These are phyloP conservation scores for Neohortaea acidophila DNA, from an alignment of 495 filamentous ascomycete genomes.

Conservation along the genomic window DNA sequence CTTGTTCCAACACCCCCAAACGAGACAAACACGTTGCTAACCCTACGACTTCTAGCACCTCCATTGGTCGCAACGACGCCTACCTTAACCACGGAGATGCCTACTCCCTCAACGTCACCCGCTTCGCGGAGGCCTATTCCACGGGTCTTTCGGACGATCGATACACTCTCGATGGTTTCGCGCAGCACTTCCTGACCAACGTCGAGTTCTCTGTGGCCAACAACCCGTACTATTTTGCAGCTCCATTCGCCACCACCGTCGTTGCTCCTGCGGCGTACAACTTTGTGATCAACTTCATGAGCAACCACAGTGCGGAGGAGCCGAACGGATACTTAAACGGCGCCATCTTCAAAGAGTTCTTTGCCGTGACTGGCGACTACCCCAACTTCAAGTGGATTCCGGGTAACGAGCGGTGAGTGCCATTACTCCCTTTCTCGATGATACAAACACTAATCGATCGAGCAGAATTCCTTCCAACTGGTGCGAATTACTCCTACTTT, in stretches of 20 bases:
- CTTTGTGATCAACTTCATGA: conserved; percentile 21
- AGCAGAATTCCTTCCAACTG: no score
- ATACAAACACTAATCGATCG: no score
- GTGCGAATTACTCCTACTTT: no score
- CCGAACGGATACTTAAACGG: conserved; percentile 20
- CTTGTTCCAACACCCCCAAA: conserved; percentile 10
- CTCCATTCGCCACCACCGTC: conserved; percentile 15
- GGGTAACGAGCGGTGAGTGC: conserved; percentile 19
- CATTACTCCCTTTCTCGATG: no score
- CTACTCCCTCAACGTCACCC: conserved; percentile 4
- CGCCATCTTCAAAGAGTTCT: conserved; percentile 16
- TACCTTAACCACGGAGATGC: conserved; percentile 5
- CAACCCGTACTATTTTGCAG: conserved; percentile 26
- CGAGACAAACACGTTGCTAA: not conserved
- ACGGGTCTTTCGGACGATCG: conserved; percentile 2
- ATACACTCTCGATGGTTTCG: conserved; percentile 16
- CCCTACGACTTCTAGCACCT: conserved; percentile 1
- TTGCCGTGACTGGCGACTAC: conserved; percentile 11
- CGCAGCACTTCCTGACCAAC: conserved; percentile 14
- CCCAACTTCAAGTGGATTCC: conserved; percentile 11
- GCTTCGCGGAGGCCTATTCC: conserved; percentile 6
- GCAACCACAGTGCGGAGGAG: conserved; percentile 21
- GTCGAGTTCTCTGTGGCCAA: conserved; percentile 19
- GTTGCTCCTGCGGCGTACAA: conserved; percentile 12
- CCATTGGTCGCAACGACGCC: not conserved